Conservation (phyloP, 2,329 filamentous ascomycete genomes). For the Diaporthe citri region DNA sequence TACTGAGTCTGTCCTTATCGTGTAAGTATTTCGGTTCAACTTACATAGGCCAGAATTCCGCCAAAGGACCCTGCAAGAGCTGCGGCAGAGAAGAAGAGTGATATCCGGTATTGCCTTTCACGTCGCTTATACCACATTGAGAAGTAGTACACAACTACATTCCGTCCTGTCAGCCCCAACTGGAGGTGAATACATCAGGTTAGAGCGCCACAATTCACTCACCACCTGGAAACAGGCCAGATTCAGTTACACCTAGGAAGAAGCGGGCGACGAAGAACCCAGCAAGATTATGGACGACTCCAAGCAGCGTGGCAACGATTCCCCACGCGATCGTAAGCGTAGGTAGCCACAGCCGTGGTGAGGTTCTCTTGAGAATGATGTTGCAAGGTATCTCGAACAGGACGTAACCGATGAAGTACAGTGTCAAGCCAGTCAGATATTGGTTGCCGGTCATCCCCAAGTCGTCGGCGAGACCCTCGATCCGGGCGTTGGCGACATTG, state of each 20-base stretch:
- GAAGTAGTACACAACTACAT: conserved; percentile 63
- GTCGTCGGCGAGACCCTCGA: conserved; percentile 67
- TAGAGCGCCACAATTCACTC: not conserved
- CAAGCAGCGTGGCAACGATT: conserved; percentile 64
- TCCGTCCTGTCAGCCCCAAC: conserved; percentile 55
- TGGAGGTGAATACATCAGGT: no score
- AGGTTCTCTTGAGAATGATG: conserved; percentile 71
- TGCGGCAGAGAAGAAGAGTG: conserved; percentile 68
- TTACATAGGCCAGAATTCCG: conserved; percentile 68
- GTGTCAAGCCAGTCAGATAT: conserved; percentile 74
- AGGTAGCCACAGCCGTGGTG: conserved; percentile 68
- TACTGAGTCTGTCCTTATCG: no score
- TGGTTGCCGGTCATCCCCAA: conserved; percentile 69
- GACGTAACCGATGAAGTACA: conserved; percentile 75
- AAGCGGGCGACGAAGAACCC: conserved; percentile 67
- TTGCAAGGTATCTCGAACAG: conserved; percentile 73
- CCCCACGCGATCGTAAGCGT: conserved; percentile 69
- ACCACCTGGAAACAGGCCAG: conserved; percentile 61
- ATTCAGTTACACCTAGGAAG: conserved; percentile 68
- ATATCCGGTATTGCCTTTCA: conserved; percentile 67
- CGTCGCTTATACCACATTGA: conserved; percentile 68
- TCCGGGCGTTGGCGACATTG: conserved; percentile 70
- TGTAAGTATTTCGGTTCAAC: no score
- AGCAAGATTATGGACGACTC: conserved; percentile 61
- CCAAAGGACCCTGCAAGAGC: conserved; percentile 69